Evolutionary conservation across 2,329 filamentous ascomycete genomes (phyloP).

Genomic region (Cytospora piceicola): DNA sequence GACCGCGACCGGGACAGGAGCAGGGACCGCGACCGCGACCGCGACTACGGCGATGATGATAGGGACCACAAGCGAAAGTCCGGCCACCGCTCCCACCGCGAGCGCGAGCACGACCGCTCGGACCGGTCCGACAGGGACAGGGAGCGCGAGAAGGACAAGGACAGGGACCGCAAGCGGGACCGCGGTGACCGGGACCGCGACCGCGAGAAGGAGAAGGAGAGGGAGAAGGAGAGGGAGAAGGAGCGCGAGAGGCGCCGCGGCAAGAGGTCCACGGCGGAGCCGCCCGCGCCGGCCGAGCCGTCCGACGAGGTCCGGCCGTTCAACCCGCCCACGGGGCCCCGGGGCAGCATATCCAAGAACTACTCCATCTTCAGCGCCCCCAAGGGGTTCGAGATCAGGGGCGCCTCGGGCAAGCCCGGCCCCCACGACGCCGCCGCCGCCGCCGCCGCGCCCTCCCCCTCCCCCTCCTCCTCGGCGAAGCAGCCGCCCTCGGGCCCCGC

Average conservation of each 20-base stretch:
- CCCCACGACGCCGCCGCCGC: constrained; percentile 20
- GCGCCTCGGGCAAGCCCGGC: constrained; percentile 31
- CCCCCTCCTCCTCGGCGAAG: constrained; percentile 31
- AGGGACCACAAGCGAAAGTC: constrained; percentile 32
- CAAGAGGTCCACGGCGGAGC: constrained; percentile 37
- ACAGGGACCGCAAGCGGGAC: constrained; percentile 42
- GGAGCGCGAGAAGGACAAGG: constrained; percentile 43
- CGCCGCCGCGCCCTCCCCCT: neutral
- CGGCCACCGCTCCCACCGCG: constrained; percentile 23
- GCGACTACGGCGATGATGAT: constrained; percentile 32
- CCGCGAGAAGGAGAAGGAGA: constrained; percentile 31
- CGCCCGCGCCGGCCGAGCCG: constrained; percentile 39
- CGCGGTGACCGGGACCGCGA: constrained; percentile 44
- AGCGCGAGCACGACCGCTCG: constrained; percentile 26
- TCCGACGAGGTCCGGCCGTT: constrained; percentile 46
- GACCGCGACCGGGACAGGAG: constrained; percentile 36
- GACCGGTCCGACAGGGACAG: constrained; percentile 32
- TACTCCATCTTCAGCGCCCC: constrained; percentile 29
- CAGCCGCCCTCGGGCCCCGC: constrained; percentile 30
- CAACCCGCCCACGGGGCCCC: constrained; percentile 48
- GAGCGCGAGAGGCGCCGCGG: constrained; percentile 44
- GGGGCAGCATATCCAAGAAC: constrained; percentile 35
- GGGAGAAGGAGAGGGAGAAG: constrained; percentile 32
- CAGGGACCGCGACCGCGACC: constrained; percentile 37
- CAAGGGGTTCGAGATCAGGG: constrained; percentile 46